phyloP scores from a whole-genome alignment of 2,329 filamentous ascomycete genomes.

The Curvularia spicifera region DNA sequence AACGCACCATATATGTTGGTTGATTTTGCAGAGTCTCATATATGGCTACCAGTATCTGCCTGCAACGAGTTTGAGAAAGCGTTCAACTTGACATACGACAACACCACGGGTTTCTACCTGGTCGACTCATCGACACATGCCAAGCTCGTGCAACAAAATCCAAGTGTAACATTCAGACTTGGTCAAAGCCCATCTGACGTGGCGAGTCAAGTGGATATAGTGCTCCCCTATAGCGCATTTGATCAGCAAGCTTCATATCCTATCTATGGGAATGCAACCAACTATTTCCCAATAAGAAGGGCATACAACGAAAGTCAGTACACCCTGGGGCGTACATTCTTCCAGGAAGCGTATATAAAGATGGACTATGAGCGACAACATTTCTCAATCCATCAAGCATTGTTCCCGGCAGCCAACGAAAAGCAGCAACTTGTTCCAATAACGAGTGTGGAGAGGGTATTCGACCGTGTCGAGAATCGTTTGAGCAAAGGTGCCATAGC shows the following conservation, averaged over 20 bases:
- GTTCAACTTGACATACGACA: slow-evolving; percentile 48
- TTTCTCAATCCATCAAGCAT: slow-evolving; percentile 35
- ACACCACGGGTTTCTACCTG: slow-evolving; percentile 42
- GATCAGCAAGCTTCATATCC: slow-evolving; percentile 56
- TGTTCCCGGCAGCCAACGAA: background rate
- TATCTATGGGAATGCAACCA: slow-evolving; percentile 65
- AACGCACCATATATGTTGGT: slow-evolving; percentile 31
- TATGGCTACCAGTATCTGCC: slow-evolving; percentile 47
- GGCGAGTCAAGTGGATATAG: background rate
- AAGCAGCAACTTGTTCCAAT: background rate
- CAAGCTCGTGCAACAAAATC: slow-evolving; percentile 19
- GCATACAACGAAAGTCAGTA: slow-evolving; percentile 61
- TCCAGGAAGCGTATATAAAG: slow-evolving; percentile 66
- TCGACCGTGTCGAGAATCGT: too few species aligned
- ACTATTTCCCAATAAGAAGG: slow-evolving; percentile 68
- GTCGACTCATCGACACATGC: slow-evolving; percentile 41
- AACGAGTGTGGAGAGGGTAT: background rate
- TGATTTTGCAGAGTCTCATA: slow-evolving; percentile 46
- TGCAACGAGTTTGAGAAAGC: slow-evolving; percentile 47
- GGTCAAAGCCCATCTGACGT: background rate
- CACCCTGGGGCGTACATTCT: slow-evolving; percentile 68
- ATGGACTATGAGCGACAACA: slow-evolving; percentile 53
- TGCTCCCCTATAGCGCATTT: slow-evolving; percentile 54
- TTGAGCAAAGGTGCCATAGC: background rate
- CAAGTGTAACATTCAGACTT: background rate